Percentiles rank a stretch among this genome's conserved stretches.
phyloP scores from a whole-genome alignment of 345 rosid species.

The Syzygium grande region DNA sequence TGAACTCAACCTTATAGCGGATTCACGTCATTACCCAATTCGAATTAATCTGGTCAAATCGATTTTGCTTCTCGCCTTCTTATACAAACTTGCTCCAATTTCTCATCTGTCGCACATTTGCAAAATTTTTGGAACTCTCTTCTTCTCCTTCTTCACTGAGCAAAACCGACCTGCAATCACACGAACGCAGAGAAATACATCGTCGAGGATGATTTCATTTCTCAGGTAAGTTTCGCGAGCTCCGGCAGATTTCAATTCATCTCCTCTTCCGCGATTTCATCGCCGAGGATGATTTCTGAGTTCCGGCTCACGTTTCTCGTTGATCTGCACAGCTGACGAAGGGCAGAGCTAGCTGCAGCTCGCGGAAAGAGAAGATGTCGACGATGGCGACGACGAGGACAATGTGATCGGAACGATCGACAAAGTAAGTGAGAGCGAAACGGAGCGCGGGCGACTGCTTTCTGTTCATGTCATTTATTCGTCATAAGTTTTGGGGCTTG shows the following conservation, averaged over 20 bases:
- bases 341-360: slow-evolving; percentile 7
- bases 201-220: not conserved
- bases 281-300: not conserved
- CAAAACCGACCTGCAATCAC: slow-evolving; percentile 14
- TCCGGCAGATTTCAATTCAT: not conserved
- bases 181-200: not conserved
- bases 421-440: not conserved
- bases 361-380: slow-evolving; percentile 6
- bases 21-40: too few relatives aligned
- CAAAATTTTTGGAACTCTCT: not conserved
- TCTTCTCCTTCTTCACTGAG: not conserved
- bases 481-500: not conserved
- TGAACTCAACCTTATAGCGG: too few relatives aligned
- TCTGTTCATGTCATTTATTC: not conserved
- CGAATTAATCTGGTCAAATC: too few relatives aligned
- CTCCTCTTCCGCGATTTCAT: too few relatives aligned
- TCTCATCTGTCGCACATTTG: too few relatives aligned
- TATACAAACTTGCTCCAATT: not conserved
- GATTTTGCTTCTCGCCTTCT: too few relatives aligned
- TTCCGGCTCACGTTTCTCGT: not conserved
- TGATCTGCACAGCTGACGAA: not conserved
- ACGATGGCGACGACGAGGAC: not conserved
- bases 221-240: not conserved
- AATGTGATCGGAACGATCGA: slow-evolving; percentile 5
- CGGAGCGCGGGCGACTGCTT: not conserved